A percentile compares a stretch with the other conserved stretches of the same genome.
Conservation (phyloP, 2,329 filamentous ascomycete genomes). For the Davidsoniella eucalypti region DNA sequence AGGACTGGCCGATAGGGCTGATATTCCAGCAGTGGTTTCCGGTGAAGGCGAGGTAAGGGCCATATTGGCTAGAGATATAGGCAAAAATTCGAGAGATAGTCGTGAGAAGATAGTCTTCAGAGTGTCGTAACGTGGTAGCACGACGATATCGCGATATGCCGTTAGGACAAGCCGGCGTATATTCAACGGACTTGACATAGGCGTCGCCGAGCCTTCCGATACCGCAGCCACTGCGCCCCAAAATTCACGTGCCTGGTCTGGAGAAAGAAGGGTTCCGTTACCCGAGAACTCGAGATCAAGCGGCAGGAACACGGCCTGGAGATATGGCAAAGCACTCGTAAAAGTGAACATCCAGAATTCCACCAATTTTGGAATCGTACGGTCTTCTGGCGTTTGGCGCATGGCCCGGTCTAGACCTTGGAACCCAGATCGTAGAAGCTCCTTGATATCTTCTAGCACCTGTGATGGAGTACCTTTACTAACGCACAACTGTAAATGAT, state of each 20-base stretch:
- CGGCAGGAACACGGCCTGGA: slow-evolving; percentile 88
- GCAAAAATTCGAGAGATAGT: slow-evolving; percentile 64
- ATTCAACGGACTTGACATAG: slow-evolving; percentile 27
- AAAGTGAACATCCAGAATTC: slow-evolving; percentile 93
- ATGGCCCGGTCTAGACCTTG: slow-evolving; percentile 71
- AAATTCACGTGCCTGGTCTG: slow-evolving; percentile 71
- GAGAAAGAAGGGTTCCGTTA: slow-evolving; percentile 58
- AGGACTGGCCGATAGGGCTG: slow-evolving; percentile 31
- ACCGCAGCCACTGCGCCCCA: slow-evolving; percentile 50
- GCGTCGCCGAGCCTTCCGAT: slow-evolving; percentile 7
- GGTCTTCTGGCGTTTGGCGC: slow-evolving; percentile 62
- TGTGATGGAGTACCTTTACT: slow-evolving; percentile 53
- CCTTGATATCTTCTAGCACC: slow-evolving; percentile 60
- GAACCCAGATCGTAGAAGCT: slow-evolving; percentile 69
- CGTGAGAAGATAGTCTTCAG: slow-evolving; percentile 83
- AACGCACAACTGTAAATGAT: slow-evolving; percentile 64
- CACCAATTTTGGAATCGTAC: slow-evolving; percentile 76
- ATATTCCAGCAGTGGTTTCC: slow-evolving; percentile 21
- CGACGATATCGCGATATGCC: slow-evolving; percentile 74
- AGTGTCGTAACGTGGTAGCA: slow-evolving; percentile 74
- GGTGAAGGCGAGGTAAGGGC: slow-evolving; percentile 36
- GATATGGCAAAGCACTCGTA: slow-evolving; percentile 75
- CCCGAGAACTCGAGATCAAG: slow-evolving; percentile 88
- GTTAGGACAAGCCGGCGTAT: slow-evolving; percentile 78
- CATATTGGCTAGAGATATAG: slow-evolving; percentile 34